Conservation (phyloP, 352 stramenopile species). For the Phytophthora citrophthora region DNA sequence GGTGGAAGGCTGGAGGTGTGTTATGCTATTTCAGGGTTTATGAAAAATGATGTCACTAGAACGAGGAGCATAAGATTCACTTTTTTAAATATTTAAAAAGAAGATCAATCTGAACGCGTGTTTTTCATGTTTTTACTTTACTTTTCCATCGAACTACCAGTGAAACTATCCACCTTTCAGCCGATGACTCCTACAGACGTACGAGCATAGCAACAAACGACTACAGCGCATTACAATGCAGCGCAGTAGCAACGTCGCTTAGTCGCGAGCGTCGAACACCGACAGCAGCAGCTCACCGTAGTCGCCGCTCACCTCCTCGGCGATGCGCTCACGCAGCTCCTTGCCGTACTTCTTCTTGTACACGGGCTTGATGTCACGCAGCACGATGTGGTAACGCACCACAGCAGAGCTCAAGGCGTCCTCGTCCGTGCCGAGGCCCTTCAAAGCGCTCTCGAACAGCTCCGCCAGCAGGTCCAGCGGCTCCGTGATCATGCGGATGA, state of each 20-base stretch:
- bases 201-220: not conserved
- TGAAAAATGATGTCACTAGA: not conserved
- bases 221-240: constrained; percentile 1
- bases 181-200: not conserved
- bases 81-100: no score
- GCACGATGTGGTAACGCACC: constrained; percentile 85
- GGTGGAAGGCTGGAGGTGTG: not conserved
- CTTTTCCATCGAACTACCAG: no score
- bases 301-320: constrained; percentile 75
- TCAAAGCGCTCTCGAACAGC: constrained; percentile 76
- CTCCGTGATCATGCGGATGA: constrained; percentile 70
- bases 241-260: constrained; percentile 2
- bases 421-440: constrained; percentile 77
- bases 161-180: no score
- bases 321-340: constrained; percentile 84
- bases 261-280: constrained; percentile 61
- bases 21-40: not conserved
- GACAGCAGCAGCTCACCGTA: constrained; percentile 72
- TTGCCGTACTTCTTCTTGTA: constrained; percentile 87
- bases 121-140: no score
- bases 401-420: constrained; percentile 64
- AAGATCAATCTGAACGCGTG: no score
- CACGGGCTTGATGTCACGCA: constrained; percentile 79
- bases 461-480: constrained; percentile 67
- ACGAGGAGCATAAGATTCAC: not conserved